A percentile compares a stretch with the other conserved stretches of the same genome.
These are phyloP conservation scores for Psilocybe sp. DNA, from an alignment of 768 basidiomycete genomes.

Conservation along the genomic window DNA sequence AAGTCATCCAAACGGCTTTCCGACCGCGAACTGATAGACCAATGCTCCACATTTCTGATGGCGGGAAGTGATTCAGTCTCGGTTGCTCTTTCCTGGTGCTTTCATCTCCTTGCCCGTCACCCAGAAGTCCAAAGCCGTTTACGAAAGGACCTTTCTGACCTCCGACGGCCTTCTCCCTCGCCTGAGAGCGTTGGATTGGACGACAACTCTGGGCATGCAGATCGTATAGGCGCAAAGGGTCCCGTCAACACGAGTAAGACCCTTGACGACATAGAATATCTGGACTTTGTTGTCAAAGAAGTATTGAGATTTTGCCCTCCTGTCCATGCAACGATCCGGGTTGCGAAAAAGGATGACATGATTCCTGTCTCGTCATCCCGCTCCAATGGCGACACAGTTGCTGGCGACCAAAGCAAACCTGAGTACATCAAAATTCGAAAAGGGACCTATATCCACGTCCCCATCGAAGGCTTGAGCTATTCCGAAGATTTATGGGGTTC, in stretches of 20 bases:
- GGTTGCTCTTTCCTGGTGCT: constrained; percentile 54
- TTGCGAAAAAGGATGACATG: constrained; percentile 48
- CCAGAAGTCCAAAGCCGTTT: constrained; percentile 54
- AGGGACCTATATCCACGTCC: constrained; percentile 55
- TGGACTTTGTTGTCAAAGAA: constrained; percentile 59
- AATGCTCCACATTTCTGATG: constrained; percentile 64
- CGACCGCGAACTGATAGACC: constrained; percentile 61
- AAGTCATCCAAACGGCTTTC: constrained; percentile 44
- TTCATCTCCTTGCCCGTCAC: constrained; percentile 53
- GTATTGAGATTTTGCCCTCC: constrained; percentile 54
- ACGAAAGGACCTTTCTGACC: constrained; percentile 45
- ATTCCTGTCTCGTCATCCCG: constrained; percentile 52
- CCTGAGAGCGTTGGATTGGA: constrained; percentile 20
- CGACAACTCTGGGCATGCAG: constrained; percentile 22
- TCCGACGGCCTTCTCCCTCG: constrained; percentile 7
- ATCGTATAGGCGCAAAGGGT: constrained; percentile 18
- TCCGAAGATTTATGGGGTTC: constrained; percentile 52
- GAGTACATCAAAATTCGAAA: constrained; percentile 44
- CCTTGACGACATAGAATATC: constrained; percentile 43
- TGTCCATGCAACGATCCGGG: constrained; percentile 56
- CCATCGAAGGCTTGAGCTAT: constrained; percentile 54
- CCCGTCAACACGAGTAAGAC: constrained; percentile 19
- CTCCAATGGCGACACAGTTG: constrained; percentile 34
- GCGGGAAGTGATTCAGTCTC: constrained; percentile 63
- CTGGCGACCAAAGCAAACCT: constrained; percentile 14